A percentile compares a stretch with the other conserved stretches of the same genome.
Conservation (phyloP, 805 yeast genomes). For the Kuraishia molischiana region DNA sequence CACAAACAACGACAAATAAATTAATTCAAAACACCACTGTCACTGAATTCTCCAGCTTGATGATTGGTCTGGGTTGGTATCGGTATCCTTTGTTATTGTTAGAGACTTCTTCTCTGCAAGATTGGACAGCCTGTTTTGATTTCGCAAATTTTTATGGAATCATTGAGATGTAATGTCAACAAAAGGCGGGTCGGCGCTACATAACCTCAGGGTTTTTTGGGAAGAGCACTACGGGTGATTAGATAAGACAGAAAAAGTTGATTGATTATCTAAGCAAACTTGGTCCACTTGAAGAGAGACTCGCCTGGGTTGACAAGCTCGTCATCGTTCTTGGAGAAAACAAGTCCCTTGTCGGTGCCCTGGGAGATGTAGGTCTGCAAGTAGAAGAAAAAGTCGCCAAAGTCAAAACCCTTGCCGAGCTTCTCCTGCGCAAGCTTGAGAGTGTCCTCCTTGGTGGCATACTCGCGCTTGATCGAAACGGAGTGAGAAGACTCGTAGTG, state of each 20-base stretch:
- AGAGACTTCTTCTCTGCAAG: too few relatives aligned
- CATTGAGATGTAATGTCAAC: slow-evolving; percentile 4
- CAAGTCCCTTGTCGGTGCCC: slow-evolving; percentile 32
- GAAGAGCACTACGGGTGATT: too few relatives aligned
- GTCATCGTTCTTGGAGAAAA: slow-evolving; percentile 20
- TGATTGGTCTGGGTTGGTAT: too few relatives aligned
- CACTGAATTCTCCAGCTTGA: too few relatives aligned
- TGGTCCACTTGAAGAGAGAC: slow-evolving; percentile 33
- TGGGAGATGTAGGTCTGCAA: slow-evolving; percentile 23
- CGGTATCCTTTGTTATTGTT: too few relatives aligned
- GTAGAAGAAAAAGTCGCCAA: slow-evolving; percentile 25
- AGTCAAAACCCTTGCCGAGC: slow-evolving; percentile 18
- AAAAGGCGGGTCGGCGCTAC: too few relatives aligned
- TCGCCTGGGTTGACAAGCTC: slow-evolving; percentile 38
- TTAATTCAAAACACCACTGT: too few relatives aligned
- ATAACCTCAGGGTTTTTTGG: too few relatives aligned
- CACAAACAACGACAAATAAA: too few relatives aligned
- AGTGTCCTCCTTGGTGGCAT: slow-evolving; percentile 21
- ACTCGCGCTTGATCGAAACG: slow-evolving; percentile 22
- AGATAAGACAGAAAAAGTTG: background rate
- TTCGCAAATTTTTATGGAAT: slow-evolving; percentile 1
- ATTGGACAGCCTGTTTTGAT: slow-evolving; percentile 1
- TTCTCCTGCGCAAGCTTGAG: slow-evolving; percentile 20
- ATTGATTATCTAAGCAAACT: slow-evolving; percentile 8
- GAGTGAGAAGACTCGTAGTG: slow-evolving; percentile 29